Base-by-base conservation (phyloP, 2,329 filamentous ascomycete genomes). In the Beauveria bassiana region DNA sequence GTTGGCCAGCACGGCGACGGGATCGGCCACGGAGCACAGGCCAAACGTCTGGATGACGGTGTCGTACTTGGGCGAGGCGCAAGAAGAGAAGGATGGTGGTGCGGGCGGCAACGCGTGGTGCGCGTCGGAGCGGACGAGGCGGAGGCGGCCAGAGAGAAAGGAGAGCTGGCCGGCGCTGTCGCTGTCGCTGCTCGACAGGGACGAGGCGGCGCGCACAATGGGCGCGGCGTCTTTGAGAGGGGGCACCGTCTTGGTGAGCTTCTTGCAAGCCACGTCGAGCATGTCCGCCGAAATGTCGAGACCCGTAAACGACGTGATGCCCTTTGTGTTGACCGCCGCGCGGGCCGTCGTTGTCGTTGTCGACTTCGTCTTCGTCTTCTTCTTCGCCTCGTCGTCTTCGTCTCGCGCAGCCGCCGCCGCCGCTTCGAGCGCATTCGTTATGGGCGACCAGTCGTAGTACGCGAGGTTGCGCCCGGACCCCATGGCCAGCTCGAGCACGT, bases 1-100 rank as follows among this genome's bases (percentile, higher is more conserved):
- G 69, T 82, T 81, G 57, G 73, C 70, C 22, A 88, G 70, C 22
- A 87, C 75, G 31, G 69, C 70, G 10, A 80, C 76, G 1, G 85
- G 85, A 67, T 86, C 79, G 5, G 76, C 75, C 3, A 86, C 84
- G 66, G 81, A 85, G 72, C 85, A 88, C 28, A 88, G 77, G 5
- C 84, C 85, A 72, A 88, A 87, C 0, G 84, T 86, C 68, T 87
- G 84, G 34, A 87, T 69, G 43, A 87, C 74, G 2, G 84, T 86
- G 72, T 88, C 85, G 73, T 87, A 88, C 10, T 87, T 53, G 12
- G 18, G n/a, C n/a, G 6, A 3, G 31, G 45, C n/a, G 73, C 74
- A 49, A 68, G 75, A n/a, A 68, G 75, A 31, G 20, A 22, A 22
- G 20, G 20, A 22, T 22, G 20, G 20, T 57, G 66, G 74, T 63